A percentile compares a stretch with the other conserved stretches of the same genome.
Conservation (phyloP, 2,329 filamentous ascomycete species). For the Mycosphaerelloides madeirae region DNA sequence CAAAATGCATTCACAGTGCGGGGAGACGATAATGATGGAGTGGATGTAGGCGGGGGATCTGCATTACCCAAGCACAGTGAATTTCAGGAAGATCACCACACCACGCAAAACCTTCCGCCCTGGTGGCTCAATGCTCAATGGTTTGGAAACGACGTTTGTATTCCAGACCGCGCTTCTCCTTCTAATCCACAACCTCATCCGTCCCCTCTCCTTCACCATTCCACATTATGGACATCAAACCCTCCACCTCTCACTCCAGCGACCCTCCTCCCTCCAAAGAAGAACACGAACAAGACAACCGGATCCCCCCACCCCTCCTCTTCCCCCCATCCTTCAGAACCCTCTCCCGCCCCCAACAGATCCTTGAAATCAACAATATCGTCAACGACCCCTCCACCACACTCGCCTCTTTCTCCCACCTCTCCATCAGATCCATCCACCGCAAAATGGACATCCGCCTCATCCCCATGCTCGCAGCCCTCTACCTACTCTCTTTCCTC, state of each 20-base stretch:
- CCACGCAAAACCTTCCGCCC: not conserved
- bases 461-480: slow-evolving; percentile 35
- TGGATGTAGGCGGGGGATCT: not conserved
- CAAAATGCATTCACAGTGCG: too few relatives aligned
- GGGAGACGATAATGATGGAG: too few relatives aligned
- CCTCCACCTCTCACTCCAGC: not conserved
- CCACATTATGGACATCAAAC: slow-evolving; percentile 1
- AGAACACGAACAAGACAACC: not conserved
- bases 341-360: not conserved
- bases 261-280: not conserved
- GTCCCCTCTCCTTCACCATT: not conserved
- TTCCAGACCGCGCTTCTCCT: not conserved
- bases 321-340: slow-evolving; percentile 3
- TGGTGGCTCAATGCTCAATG: not conserved
- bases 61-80: not conserved
- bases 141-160: too few relatives aligned
- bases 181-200: not conserved
- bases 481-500: slow-evolving; percentile 36
- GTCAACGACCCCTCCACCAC: not conserved
- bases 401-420: slow-evolving; percentile 4
- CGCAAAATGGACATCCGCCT: slow-evolving; percentile 18
- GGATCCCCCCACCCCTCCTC: not conserved
- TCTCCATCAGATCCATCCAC: slow-evolving; percentile 5
- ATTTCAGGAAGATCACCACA: not conserved
- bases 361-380: not conserved